Evolutionary conservation across 2,329 filamentous ascomycete genomes (phyloP).

Genomic region (Diplodia mutila): DNA sequence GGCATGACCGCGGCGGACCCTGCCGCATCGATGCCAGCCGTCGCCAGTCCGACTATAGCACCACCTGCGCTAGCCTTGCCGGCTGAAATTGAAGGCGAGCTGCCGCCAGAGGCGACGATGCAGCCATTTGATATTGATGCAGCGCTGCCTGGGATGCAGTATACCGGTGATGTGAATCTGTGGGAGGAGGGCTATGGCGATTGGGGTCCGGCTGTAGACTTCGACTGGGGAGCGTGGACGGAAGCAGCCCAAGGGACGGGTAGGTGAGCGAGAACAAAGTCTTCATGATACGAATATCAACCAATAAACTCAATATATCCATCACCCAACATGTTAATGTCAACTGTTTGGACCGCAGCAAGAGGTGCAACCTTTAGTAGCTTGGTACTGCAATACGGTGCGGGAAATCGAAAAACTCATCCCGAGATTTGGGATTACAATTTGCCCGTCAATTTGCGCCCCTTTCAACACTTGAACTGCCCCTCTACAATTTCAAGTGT

Average conservation of each 20-base stretch:
- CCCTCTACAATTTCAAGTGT: background rate
- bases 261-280: background rate
- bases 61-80: conserved; percentile 17
- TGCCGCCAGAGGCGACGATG: conserved; percentile 29
- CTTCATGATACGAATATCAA: too few species aligned
- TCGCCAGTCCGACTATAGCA: too few species aligned
- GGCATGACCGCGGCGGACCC: conserved; percentile 27
- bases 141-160: conserved; percentile 3
- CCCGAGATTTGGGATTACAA: too few species aligned
- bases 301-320: too few species aligned
- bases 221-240: conserved; percentile 40
- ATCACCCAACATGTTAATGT: background rate
- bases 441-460: too few species aligned
- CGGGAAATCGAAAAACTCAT: too few species aligned
- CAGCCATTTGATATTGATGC: conserved; percentile 6
- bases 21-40: background rate
- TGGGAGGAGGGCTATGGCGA: conserved; percentile 49
- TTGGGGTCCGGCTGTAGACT: conserved; percentile 48
- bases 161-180: conserved; percentile 44
- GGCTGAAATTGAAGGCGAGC: conserved; percentile 35
- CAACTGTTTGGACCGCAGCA: background rate
- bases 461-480: too few species aligned
- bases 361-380: too few species aligned
- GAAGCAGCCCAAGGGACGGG: conserved; percentile 4
- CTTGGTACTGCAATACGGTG: too few species aligned